Evolutionary conservation across 1,284 basidiomycete genomes (phyloP).

Genomic region (Marasmius tenuissimus): DNA sequence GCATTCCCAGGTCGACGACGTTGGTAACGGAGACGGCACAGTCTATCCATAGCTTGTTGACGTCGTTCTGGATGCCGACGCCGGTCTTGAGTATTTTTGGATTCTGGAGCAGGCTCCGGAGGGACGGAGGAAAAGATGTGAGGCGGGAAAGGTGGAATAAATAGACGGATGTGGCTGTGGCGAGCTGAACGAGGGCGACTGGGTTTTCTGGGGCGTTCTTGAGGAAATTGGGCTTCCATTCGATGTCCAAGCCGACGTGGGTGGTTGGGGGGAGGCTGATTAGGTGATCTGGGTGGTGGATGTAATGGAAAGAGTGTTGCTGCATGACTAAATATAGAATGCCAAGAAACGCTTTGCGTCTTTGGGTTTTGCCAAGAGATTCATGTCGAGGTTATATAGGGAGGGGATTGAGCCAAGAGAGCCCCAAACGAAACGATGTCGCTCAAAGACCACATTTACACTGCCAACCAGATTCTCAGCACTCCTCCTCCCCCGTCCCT

Average conservation of each 20-base stretch:
- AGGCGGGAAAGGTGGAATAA: conserved; percentile 67
- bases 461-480: conserved; percentile 1
- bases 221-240: conserved; percentile 64
- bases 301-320: neutral
- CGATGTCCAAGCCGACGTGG: conserved; percentile 69
- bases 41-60: conserved; percentile 60
- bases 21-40: conserved; percentile 47
- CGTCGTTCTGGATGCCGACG: conserved; percentile 69
- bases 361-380: neutral
- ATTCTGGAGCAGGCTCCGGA: conserved; percentile 51
- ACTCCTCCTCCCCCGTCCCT: conserved; percentile 73
- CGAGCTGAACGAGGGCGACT: conserved; percentile 70
- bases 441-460: neutral
- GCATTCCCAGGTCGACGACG: conserved; percentile 66
- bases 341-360: neutral
- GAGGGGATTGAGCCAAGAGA: neutral
- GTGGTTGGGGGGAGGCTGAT: conserved; percentile 15
- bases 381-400: neutral
- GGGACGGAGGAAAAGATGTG: conserved; percentile 51
- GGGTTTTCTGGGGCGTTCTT: conserved; percentile 57
- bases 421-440: conserved; percentile 13
- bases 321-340: neutral
- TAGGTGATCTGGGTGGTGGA: neutral
- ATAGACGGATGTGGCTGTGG: conserved; percentile 49
- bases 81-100: conserved; percentile 59